Percentiles rank a stretch among this genome's conserved stretches.
Conservation (phyloP, 176 grass and related monocot species). For the Eleusine coracana region DNA sequence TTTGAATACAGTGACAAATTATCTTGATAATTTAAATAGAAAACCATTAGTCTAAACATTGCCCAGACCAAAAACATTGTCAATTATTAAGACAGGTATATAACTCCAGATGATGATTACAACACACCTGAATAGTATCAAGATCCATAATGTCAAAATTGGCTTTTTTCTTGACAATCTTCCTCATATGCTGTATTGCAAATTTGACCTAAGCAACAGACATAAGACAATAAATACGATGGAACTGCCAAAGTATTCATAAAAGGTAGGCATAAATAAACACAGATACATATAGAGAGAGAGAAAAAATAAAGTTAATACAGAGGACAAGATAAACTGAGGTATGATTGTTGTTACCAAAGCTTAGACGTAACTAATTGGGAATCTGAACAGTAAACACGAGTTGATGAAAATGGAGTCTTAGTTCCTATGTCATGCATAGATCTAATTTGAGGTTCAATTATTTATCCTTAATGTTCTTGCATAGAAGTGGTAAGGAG, state of each 20-base stretch:
- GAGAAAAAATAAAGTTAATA: constrained; percentile 5
- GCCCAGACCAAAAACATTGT: not conserved
- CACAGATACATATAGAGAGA: not conserved
- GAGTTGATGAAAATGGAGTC: not conserved
- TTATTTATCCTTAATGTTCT: not conserved
- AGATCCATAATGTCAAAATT: constrained; percentile 99
- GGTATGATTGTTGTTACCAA: constrained; percentile 9
- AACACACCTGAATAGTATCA: constrained; percentile 81
- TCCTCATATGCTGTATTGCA: constrained; percentile 99
- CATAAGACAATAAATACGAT: constrained; percentile 35
- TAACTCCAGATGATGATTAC: not conserved
- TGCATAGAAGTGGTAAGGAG: constrained; percentile 4
- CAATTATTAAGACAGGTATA: constrained; percentile 23
- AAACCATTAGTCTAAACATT: not conserved
- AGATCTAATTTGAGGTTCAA: constrained; percentile 8
- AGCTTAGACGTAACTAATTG: not conserved
- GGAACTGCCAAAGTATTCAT: not conserved
- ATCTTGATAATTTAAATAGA: not conserved
- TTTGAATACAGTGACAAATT: not conserved
- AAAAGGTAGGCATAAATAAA: constrained; percentile 17
- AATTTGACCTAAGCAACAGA: constrained; percentile 80
- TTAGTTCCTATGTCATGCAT: constrained; percentile 3
- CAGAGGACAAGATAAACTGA: constrained; percentile 13
- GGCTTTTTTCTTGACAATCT: constrained; percentile 94
- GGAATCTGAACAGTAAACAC: not conserved